Evolutionary conservation across 352 stramenopile species (phyloP).

Genomic region (Globisporangium canariense): DNA sequence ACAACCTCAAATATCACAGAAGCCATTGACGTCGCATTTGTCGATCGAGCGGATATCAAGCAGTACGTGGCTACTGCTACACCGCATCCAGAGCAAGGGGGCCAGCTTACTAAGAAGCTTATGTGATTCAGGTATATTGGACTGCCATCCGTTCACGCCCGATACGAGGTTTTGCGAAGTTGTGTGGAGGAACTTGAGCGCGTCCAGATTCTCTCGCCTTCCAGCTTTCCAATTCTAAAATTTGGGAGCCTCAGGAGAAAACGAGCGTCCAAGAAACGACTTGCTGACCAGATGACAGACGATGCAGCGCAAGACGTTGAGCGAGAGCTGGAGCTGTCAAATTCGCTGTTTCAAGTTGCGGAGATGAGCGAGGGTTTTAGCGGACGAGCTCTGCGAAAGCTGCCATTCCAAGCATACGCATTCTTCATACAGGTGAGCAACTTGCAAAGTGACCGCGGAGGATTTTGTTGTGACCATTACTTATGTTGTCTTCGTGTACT

Average conservation of each 20-base stretch:
- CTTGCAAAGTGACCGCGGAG: neutral
- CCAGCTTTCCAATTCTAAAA: slow-evolving; percentile 17
- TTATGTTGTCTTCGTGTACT: neutral
- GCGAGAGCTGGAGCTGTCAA: slow-evolving; percentile 28
- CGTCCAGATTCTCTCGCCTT: slow-evolving; percentile 54
- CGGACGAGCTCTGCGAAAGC: slow-evolving; percentile 73
- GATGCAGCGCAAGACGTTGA: neutral
- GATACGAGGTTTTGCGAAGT: slow-evolving; percentile 81
- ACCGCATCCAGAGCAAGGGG: neutral
- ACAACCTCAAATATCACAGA: slow-evolving; percentile 93
- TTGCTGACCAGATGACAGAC: slow-evolving; percentile 35
- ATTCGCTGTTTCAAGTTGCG: slow-evolving; percentile 34
- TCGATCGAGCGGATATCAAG: slow-evolving; percentile 92
- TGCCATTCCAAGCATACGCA: slow-evolving; percentile 81
- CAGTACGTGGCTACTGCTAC: slow-evolving; percentile 50
- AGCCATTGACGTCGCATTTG: slow-evolving; percentile 90
- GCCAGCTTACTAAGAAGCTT: neutral
- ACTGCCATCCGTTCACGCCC: slow-evolving; percentile 48
- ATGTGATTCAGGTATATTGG: slow-evolving; percentile 51
- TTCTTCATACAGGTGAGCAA: slow-evolving; percentile 59
- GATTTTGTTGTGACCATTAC: neutral
- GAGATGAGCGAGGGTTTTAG: slow-evolving; percentile 62
- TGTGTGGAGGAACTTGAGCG: slow-evolving; percentile 82
- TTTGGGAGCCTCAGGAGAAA: slow-evolving; percentile 27
- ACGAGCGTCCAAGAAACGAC: slow-evolving; percentile 32